These are phyloP conservation scores for Acanthamoeba castellanii DNA, from an alignment of 208 protist genomes.

Conservation along the genomic window DNA sequence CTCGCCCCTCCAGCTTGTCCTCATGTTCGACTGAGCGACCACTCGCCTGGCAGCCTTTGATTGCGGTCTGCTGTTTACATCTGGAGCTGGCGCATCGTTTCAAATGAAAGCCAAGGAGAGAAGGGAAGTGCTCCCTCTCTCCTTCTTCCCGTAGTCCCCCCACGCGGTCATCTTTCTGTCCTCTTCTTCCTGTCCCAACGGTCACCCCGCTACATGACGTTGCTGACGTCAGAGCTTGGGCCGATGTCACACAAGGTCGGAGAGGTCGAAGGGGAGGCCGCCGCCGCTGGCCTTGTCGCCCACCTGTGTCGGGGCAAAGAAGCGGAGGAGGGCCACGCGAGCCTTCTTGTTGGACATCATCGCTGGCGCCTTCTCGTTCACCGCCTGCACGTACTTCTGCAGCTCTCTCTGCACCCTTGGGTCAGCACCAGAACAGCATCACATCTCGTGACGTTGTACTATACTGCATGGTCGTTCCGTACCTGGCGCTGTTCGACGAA, in stretches of 20 bases:
- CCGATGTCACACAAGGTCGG: background rate
- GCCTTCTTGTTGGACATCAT: conserved; percentile 47
- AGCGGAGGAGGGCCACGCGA: conserved; percentile 28
- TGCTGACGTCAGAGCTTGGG: background rate
- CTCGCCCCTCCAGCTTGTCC: conserved; percentile 26
- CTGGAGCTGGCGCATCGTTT: background rate
- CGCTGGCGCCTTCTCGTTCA: background rate
- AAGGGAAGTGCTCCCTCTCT: conserved; percentile 55
- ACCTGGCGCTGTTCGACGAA: conserved; percentile 57
- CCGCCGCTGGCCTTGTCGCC: background rate
- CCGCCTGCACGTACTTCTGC: conserved; percentile 56
- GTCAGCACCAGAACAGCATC: background rate
- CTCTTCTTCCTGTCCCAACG: background rate
- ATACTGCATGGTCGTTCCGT: background rate
- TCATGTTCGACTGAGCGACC: conserved; percentile 47
- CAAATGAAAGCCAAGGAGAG: background rate
- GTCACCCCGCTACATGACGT: background rate
- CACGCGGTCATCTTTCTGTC: background rate
- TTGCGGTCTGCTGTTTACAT: background rate
- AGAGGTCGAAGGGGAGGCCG: conserved; percentile 2
- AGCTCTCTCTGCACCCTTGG: background rate
- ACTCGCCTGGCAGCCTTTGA: background rate
- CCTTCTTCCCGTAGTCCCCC: background rate
- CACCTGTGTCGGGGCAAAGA: conserved; percentile 50
- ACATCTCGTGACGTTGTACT: background rate